Percentiles rank a stretch among this genome's conserved stretches.
Conservation (phyloP, 768 basidiomycete genomes). For the Suillus fuscotomentosus region DNA sequence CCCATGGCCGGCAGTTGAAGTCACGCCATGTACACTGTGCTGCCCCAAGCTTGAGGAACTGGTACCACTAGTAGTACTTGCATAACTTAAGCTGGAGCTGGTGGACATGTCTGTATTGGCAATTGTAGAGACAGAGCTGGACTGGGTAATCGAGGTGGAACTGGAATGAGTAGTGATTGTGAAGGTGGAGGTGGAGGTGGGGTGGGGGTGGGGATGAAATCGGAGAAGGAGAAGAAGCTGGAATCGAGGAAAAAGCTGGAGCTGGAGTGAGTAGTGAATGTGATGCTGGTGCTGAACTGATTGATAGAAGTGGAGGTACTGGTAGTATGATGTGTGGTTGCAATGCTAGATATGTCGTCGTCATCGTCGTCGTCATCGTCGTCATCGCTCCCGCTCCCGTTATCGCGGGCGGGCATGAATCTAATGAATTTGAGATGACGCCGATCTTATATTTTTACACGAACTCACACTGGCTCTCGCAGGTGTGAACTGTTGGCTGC, state of each 20-base stretch:
- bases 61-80: slow-evolving; percentile 1
- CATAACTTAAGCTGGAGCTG: background rate
- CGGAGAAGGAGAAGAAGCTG: background rate
- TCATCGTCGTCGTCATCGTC: background rate
- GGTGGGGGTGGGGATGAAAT: background rate
- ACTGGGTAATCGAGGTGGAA: background rate
- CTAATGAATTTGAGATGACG: background rate
- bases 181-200: background rate
- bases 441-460: background rate
- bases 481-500: background rate
- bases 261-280: background rate
- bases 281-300: background rate
- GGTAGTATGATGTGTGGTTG: background rate
- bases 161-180: background rate
- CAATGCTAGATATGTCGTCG: background rate
- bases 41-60: background rate
- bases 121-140: slow-evolving; percentile 1
- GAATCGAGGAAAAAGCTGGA: background rate
- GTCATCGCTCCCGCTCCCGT: background rate
- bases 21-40: background rate
- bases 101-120: background rate
- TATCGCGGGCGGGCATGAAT: background rate
- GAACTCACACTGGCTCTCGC: slow-evolving; percentile 7
- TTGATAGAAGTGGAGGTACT: background rate
- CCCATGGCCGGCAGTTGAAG: slow-evolving; percentile 2